Base-by-base conservation (phyloP, 345 rosid species). In the Camelina hispida region DNA sequence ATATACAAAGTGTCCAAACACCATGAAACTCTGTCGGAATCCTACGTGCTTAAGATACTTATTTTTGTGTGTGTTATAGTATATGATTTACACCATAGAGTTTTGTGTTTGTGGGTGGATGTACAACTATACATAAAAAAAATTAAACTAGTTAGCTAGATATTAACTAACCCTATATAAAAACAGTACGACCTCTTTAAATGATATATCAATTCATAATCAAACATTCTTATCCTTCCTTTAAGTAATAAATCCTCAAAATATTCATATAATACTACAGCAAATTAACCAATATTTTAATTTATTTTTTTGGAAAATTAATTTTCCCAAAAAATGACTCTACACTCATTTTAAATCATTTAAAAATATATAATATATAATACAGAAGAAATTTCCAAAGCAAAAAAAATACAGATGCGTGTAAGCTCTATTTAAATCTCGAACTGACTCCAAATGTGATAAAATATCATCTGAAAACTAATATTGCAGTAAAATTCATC, bases 21-120 rank as follows among this genome's bases (percentile, higher is more conserved):
- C 60, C 72, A 74, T 74, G 52, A 74, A 66, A 48, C 23, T 9
- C 61, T 74, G 78, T 75, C 78, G 78, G 73, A 75, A 66, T 50
- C 78, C 55, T 66, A 68, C 64, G 30, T 66, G 60, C 59, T 22
- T 47, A 56, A 53, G 8, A 52, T 72, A 62, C 23, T 42, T 46
- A 46, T 43, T 44, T 17, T 15, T 32, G 48, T 68, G 50, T 40
- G 47, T 30, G 37, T 34, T 34, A 34, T 34, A 34, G 37, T 53
- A 48, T 42, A 69, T 75, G 44, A 28, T 51, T 66, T 58, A 59
- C 48, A 68, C 62, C 68, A 59, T 40, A 68, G 30, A 51, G 44
- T 68, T 68, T 42, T 60, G n/a, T 75, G 68, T 60, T 61, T 68
- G 74, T 68, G 55, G 78, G 72, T 74, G 61, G 54, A 57, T 38